phyloP scores from a whole-genome alignment of 768 basidiomycete genomes.

The Mycena sanguinolenta region DNA sequence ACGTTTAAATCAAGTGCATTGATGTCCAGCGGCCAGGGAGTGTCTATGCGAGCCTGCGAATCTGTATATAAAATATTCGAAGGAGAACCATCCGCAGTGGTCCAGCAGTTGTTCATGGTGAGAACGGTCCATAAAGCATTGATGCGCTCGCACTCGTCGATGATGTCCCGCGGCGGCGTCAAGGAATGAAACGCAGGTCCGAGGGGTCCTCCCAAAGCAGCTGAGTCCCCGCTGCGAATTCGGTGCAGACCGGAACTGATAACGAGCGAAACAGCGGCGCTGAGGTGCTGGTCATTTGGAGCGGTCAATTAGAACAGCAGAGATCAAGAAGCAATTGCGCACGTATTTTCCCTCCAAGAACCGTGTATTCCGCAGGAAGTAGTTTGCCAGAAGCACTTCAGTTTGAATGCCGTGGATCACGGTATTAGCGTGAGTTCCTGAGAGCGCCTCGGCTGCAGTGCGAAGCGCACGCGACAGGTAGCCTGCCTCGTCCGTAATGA shows the following conservation, averaged over 20 bases:
- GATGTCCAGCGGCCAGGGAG: conserved; percentile 55
- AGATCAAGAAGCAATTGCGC: background rate
- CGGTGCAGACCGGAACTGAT: conserved; percentile 48
- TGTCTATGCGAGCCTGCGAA: conserved; percentile 48
- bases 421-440: conserved; percentile 41
- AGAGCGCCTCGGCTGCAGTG: conserved; percentile 30
- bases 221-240: conserved; percentile 35
- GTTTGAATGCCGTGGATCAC: conserved; percentile 54
- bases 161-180: conserved; percentile 43
- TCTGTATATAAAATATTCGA: conserved; percentile 47
- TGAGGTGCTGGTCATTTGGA: conserved; percentile 38
- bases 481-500: conserved; percentile 25
- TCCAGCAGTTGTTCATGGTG: conserved; percentile 52
- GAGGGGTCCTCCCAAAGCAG: conserved; percentile 15
- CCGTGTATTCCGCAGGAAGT: conserved; percentile 59
- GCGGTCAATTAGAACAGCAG: background rate
- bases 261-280: conserved; percentile 53
- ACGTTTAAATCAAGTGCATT: conserved; percentile 14
- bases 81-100: conserved; percentile 45
- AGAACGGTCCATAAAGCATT: conserved; percentile 50
- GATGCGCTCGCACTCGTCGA: conserved; percentile 51
- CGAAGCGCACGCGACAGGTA: conserved; percentile 38
- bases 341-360: conserved; percentile 58
- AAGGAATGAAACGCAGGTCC: conserved; percentile 40
- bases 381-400: conserved; percentile 59